phyloP scores from a whole-genome alignment of 2,329 filamentous ascomycete species.

The Bretziella fagacearum region DNA sequence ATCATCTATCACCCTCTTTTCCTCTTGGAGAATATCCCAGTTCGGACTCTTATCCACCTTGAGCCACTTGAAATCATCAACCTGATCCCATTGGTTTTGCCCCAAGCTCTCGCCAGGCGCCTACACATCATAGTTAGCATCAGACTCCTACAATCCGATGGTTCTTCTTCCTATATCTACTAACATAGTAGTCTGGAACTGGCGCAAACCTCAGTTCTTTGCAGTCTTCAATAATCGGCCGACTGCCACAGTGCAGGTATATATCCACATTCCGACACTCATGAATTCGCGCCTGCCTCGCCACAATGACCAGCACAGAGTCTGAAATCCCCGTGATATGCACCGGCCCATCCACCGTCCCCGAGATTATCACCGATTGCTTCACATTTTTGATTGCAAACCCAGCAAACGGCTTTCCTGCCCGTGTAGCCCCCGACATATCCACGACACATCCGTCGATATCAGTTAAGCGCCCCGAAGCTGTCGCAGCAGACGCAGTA shows the following conservation, averaged over 20 bases:
- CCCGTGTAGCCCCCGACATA: conserved; percentile 48
- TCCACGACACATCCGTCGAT: conserved; percentile 60
- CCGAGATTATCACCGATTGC: conserved; percentile 57
- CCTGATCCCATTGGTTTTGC: conserved; percentile 67
- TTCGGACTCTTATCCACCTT: conserved; percentile 75
- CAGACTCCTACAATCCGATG: background rate
- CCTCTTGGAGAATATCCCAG: conserved; percentile 54
- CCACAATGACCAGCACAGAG: conserved; percentile 60
- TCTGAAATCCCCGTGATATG: conserved; percentile 63
- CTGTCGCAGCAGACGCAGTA: conserved; percentile 51
- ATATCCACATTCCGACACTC: conserved; percentile 66
- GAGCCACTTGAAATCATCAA: conserved; percentile 97
- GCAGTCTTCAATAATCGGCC: conserved; percentile 91
- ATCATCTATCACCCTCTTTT: conserved; percentile 39
- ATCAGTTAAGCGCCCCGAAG: conserved; percentile 55
- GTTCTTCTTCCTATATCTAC: background rate
- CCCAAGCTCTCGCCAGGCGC: conserved; percentile 12
- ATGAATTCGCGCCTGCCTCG: conserved; percentile 86
- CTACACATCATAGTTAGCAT: conserved; percentile 7
- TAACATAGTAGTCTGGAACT: conserved; percentile 51
- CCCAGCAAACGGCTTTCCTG: conserved; percentile 50
- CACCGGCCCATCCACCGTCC: conserved; percentile 59
- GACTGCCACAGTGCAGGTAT: conserved; percentile 64
- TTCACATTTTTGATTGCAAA: conserved; percentile 50
- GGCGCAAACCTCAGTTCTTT: conserved; percentile 60